Evolutionary conservation across 352 stramenopile species (phyloP).

Genomic region (Blastocystis sp.): DNA sequence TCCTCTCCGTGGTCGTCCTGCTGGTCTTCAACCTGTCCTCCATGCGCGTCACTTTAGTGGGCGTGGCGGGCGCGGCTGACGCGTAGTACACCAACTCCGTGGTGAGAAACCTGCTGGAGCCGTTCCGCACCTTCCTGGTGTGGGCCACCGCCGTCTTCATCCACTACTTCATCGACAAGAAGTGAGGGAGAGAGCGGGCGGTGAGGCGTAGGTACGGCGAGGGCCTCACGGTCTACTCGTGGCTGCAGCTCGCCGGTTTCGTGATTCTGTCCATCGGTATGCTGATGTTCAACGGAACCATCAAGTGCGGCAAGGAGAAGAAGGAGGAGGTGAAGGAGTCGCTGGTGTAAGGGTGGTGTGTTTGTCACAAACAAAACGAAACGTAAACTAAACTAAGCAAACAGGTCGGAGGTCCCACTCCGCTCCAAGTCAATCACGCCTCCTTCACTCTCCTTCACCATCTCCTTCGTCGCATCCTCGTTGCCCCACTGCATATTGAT

Average conservation of each 20-base stretch:
- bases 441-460: not conserved
- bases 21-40: constrained; percentile 64
- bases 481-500: constrained; percentile 60
- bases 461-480: constrained; percentile 26
- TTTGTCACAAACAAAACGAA: constrained; percentile 1
- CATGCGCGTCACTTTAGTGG: constrained; percentile 41
- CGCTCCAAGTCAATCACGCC: constrained; percentile 10
- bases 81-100: constrained; percentile 59
- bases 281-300: constrained; percentile 56
- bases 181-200: not conserved
- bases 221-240: constrained; percentile 30
- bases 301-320: constrained; percentile 32
- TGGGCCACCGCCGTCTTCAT: constrained; percentile 48
- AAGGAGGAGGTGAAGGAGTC: constrained; percentile 21
- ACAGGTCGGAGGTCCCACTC: constrained; percentile 11
- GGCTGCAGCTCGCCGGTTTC: constrained; percentile 47
- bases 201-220: constrained; percentile 42
- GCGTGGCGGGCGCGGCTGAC: not conserved
- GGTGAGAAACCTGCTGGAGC: constrained; percentile 51
- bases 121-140: constrained; percentile 57
- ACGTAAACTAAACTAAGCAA: not conserved
- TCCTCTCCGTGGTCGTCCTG: constrained; percentile 54
- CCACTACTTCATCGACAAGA: constrained; percentile 24
- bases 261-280: constrained; percentile 49
- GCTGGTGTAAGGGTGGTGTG: not conserved